phyloP scores from a whole-genome alignment of 2,329 filamentous ascomycete species.

The Orbilia ellipsospora region DNA sequence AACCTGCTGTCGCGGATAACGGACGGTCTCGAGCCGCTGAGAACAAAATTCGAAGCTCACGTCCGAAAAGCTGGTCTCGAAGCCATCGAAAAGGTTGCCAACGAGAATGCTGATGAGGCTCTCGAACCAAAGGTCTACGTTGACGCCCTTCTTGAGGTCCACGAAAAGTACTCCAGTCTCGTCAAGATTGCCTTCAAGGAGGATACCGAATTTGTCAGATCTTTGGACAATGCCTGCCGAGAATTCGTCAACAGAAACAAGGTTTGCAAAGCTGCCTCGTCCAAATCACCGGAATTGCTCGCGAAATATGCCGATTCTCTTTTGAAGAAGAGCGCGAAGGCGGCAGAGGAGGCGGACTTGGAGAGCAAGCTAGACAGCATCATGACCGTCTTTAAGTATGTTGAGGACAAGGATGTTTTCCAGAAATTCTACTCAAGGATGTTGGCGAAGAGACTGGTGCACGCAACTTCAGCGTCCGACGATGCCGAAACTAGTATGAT shows the following conservation, averaged over 20 bases:
- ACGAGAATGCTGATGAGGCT: slow-evolving; percentile 78
- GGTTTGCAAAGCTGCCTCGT: slow-evolving; percentile 91
- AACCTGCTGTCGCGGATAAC: slow-evolving; percentile 87
- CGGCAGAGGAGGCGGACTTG: slow-evolving; percentile 91
- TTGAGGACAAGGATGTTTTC: slow-evolving; percentile 99
- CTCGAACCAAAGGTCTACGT: slow-evolving; percentile 97
- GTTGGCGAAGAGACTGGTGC: slow-evolving; percentile 91
- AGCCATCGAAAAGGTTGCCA: slow-evolving; percentile 88
- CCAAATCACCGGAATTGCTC: slow-evolving; percentile 91
- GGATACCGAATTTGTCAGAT: slow-evolving; percentile 95
- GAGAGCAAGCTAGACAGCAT: slow-evolving; percentile 89
- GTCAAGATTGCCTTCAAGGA: slow-evolving; percentile 94
- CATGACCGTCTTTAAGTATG: slow-evolving; percentile 99
- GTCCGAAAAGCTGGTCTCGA: slow-evolving; percentile 88
- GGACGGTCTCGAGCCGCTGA: slow-evolving; percentile 88
- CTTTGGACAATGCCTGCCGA: slow-evolving; percentile 90
- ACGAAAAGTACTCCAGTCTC: slow-evolving; percentile 89
- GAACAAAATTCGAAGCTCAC: slow-evolving; percentile 88
- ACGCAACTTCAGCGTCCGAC: slow-evolving; percentile 93
- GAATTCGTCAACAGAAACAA: slow-evolving; percentile 99
- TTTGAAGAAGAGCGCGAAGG: slow-evolving; percentile 90
- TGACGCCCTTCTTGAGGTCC: slow-evolving; percentile 91
- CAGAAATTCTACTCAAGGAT: slow-evolving; percentile 99
- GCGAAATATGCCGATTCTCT: slow-evolving; percentile 95
- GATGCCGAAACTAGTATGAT: slow-evolving; percentile 99